Evolutionary conservation across 257 asterid genomes (phyloP), one percentile per base, ranked within the genome.

Genomic region (Sherardia arvensis): DNA sequence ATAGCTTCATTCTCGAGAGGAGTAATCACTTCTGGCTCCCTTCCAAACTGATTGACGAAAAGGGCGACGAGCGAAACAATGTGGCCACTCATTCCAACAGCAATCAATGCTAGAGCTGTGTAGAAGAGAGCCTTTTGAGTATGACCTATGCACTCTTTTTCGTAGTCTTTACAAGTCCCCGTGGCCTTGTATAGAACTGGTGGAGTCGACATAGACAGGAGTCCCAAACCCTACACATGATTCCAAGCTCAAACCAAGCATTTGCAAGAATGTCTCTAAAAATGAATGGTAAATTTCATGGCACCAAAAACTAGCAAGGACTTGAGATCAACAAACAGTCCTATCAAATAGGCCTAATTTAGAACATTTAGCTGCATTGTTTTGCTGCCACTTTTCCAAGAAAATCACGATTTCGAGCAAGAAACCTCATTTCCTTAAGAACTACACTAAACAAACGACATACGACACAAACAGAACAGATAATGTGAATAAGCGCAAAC

Each of bases 191-290:
- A 74, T 2, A 79, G 79, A 25, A 77, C 76, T 0, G 84, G 85
- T 7, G 88, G 91, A 0, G 81, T 77, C 25, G 91, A 86, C 84
- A 87, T 74, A 0, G 84, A 29, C 29, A 88, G 68, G 1, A 88
- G 71, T 18, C 75, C 80, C 68, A 83, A 73, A 0, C 90, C 88
- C 85, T 83, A 68, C 56, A 66, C 6, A 32, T 22, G 18, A 28
- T 53, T 40, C 15, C 10, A 7, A 30, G 5, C n/a, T n/a, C n/a
- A n/a, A n/a, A n/a, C n/a, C 40, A 45, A 45, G 21, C 11, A 22
- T 20, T 20, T 22, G 2, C 3, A 36, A 53, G 11, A 20, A 5
- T 14, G 45, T 28, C 6, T 32, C 38, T 29, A 1, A 0, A 21
- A 30, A 65, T 33, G 10, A 9, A 55, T 27, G 7, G 34, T 30